Evolutionary conservation across 768 basidiomycete species (phyloP).

Genomic region (Pleurotus salmoneostramineus): DNA sequence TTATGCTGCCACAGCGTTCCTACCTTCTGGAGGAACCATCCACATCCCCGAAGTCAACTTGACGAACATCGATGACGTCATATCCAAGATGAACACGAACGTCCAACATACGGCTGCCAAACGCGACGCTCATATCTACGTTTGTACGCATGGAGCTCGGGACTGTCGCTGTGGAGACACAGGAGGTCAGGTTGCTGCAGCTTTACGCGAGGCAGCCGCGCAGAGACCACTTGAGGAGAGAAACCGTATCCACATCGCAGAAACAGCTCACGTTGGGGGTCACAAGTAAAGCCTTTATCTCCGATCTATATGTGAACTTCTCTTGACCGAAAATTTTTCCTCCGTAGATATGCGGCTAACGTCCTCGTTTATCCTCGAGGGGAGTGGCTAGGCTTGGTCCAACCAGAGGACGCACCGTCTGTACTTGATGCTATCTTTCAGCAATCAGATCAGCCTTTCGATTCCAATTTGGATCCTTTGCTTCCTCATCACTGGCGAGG

Average conservation of each 20-base stretch:
- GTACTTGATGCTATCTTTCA: slow-evolving; percentile 44
- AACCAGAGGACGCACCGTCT: slow-evolving; percentile 49
- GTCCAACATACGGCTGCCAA: slow-evolving; percentile 18
- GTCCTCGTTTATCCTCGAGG: slow-evolving; percentile 65
- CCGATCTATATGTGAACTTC: neutral
- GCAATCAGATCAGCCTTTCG: slow-evolving; percentile 23
- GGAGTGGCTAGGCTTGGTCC: slow-evolving; percentile 69
- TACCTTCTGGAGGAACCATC: slow-evolving; percentile 18
- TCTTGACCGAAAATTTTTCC: neutral
- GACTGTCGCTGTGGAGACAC: slow-evolving; percentile 77
- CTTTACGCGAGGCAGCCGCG: slow-evolving; percentile 50
- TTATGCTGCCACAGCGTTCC: slow-evolving; percentile 51
- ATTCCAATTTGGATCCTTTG: slow-evolving; percentile 27
- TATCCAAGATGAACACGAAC: slow-evolving; percentile 22
- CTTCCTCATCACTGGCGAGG: slow-evolving; percentile 52
- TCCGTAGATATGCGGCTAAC: slow-evolving; percentile 62
- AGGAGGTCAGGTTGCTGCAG: slow-evolving; percentile 52
- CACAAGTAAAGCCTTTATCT: slow-evolving; percentile 57
- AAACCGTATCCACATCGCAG: slow-evolving; percentile 45
- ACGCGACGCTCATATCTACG: slow-evolving; percentile 44
- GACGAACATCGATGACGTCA: slow-evolving; percentile 48
- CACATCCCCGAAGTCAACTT: slow-evolving; percentile 40
- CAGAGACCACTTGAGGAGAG: slow-evolving; percentile 21
- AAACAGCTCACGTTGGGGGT: slow-evolving; percentile 79
- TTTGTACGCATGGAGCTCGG: slow-evolving; percentile 76